Percentiles rank a stretch among this genome's conserved stretches.
Conservation (phyloP, 495 filamentous ascomycete genomes). For the Aspergillus bridgeri region DNA sequence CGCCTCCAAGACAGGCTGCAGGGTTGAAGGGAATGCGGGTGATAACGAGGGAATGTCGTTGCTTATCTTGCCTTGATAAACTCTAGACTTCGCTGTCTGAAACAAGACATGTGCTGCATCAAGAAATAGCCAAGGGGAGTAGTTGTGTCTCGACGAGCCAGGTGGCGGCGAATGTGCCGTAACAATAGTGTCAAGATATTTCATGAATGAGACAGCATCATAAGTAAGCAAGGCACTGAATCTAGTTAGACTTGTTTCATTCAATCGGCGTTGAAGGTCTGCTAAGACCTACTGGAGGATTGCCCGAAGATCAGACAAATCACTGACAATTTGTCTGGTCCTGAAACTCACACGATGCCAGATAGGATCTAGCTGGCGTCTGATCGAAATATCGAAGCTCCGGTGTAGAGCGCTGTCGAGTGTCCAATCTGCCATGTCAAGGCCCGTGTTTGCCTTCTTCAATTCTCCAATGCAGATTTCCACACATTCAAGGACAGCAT, state of each 20-base stretch:
- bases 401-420: slow-evolving; percentile 90
- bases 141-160: slow-evolving; percentile 79
- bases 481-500: slow-evolving; percentile 92
- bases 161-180: slow-evolving; percentile 86
- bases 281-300: slow-evolving; percentile 66
- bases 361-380: slow-evolving; percentile 89
- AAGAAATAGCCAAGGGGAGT: slow-evolving; percentile 94
- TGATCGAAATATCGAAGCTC: slow-evolving; percentile 84
- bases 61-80: slow-evolving; percentile 71
- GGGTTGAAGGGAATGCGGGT: slow-evolving; percentile 55
- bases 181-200: slow-evolving; percentile 91
- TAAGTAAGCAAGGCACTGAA: slow-evolving; percentile 68
- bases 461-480: slow-evolving; percentile 90
- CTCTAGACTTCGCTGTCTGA: slow-evolving; percentile 80
- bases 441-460: slow-evolving; percentile 79
- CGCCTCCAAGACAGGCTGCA: slow-evolving; percentile 90
- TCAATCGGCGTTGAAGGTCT: not conserved
- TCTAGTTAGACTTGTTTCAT: slow-evolving; percentile 14
- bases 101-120: slow-evolving; percentile 95
- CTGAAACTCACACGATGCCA: slow-evolving; percentile 97
- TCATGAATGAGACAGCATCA: slow-evolving; percentile 87
- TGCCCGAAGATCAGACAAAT: slow-evolving; percentile 79
- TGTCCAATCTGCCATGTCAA: slow-evolving; percentile 98
- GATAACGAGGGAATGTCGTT: slow-evolving; percentile 34
- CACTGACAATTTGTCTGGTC: slow-evolving; percentile 88